phyloP scores from a whole-genome alignment of 2,329 filamentous ascomycete genomes.

The Stemphylium lycopersici region DNA sequence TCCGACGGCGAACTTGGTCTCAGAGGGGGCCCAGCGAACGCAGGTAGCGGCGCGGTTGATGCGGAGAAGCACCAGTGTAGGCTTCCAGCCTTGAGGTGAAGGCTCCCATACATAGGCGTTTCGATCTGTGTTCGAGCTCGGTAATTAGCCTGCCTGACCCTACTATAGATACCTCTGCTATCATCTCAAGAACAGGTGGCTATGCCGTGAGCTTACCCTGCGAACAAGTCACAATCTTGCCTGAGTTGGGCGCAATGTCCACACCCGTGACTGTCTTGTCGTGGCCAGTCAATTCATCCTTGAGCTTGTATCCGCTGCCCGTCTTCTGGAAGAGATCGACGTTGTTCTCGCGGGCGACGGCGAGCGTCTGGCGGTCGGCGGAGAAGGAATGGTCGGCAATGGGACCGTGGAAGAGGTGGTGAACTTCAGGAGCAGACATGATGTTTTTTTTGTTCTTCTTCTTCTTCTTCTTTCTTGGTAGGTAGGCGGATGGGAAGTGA shows the following conservation, averaged over 20 bases:
- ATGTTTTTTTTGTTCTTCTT: conserved; percentile 34
- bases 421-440: conserved; percentile 88
- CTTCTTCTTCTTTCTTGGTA: background rate
- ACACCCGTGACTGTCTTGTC: conserved; percentile 97
- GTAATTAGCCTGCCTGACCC: conserved; percentile 22
- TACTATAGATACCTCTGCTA: no score
- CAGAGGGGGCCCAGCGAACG: conserved; percentile 94
- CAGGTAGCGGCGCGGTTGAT: conserved; percentile 97
- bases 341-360: conserved; percentile 86
- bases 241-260: conserved; percentile 88
- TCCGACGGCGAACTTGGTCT: conserved; percentile 96
- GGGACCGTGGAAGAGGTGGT: conserved; percentile 95
- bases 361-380: conserved; percentile 83
- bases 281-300: conserved; percentile 93
- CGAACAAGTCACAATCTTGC: conserved; percentile 96
- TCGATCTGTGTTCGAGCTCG: conserved; percentile 66
- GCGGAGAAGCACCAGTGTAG: conserved; percentile 92
- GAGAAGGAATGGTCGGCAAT: conserved; percentile 99
- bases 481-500: background rate
- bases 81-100: conserved; percentile 91
- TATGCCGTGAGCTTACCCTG: conserved; percentile 67
- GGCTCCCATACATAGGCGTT: conserved; percentile 99
- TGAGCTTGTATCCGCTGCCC: conserved; percentile 77
- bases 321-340: conserved; percentile 84
- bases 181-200: no score